Evolutionary conservation across 2,329 filamentous ascomycete genomes (phyloP).

Genomic region (Cladophialophora psammophila): DNA sequence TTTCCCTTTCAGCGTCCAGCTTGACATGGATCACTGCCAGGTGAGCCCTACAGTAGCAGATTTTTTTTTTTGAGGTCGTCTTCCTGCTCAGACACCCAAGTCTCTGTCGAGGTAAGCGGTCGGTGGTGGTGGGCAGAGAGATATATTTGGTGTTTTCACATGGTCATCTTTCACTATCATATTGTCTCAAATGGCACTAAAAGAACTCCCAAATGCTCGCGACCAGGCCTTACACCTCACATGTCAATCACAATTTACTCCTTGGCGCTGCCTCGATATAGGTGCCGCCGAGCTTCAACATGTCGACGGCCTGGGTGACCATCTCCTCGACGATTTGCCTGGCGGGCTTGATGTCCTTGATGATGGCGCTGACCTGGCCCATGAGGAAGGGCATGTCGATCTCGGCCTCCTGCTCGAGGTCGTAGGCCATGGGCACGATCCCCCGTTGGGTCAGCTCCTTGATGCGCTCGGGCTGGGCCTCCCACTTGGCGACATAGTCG

Average conservation of each 20-base stretch:
- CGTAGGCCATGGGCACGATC: constrained; percentile 80
- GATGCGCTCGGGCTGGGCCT: constrained; percentile 76
- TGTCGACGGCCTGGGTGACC: constrained; percentile 76
- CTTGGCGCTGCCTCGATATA: constrained; percentile 58
- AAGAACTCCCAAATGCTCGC: neutral
- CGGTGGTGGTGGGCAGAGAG: too few species aligned
- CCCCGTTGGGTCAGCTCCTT: constrained; percentile 76
- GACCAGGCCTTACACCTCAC: neutral
- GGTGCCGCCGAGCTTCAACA: constrained; percentile 67
- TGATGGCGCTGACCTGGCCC: constrained; percentile 87
- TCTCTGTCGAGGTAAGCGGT: neutral
- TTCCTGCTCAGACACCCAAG: neutral
- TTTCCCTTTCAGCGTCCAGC: neutral
- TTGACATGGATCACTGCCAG: neutral
- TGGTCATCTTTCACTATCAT: neutral
- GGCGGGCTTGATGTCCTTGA: constrained; percentile 80
- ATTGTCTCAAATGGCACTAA: neutral
- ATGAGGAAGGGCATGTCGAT: constrained; percentile 88
- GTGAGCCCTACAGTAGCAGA: neutral
- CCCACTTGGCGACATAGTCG: constrained; percentile 83
- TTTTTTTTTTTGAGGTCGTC: neutral
- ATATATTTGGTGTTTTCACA: neutral
- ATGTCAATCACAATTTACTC: constrained; percentile 30
- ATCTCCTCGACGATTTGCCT: constrained; percentile 87
- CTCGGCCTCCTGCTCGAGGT: constrained; percentile 76